These are phyloP conservation scores for Tranzscheliella williamsii DNA, from an alignment of 1,284 basidiomycete species.

Conservation along the genomic window DNA sequence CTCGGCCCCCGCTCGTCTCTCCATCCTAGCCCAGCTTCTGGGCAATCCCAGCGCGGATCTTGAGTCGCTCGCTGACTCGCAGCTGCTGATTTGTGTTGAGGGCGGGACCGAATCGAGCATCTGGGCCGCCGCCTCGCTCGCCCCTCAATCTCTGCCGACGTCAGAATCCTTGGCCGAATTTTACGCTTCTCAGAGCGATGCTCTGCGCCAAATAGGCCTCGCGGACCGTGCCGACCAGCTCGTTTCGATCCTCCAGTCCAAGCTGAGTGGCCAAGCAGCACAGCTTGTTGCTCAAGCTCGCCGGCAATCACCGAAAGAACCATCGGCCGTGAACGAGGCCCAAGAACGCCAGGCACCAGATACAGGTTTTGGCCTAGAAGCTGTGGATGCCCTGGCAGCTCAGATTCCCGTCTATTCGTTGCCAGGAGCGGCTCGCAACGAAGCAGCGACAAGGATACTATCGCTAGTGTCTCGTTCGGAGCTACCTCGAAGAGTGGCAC, in stretches of 20 bases:
- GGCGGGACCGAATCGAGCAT: constrained; percentile 6
- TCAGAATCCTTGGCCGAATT: neutral
- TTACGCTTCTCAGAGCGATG: neutral
- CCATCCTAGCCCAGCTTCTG: constrained; percentile 10
- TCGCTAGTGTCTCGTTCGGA: too few species aligned
- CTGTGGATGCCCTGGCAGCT: neutral
- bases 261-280: constrained; percentile 4
- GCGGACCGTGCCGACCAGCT: neutral
- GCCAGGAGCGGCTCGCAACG: neutral
- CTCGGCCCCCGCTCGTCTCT: neutral
- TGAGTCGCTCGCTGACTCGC: constrained; percentile 1
- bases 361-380: neutral
- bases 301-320: neutral
- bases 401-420: neutral
- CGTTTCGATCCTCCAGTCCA: neutral
- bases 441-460: neutral
- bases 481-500: too few species aligned
- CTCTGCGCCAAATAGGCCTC: neutral
- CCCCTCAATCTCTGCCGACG: neutral
- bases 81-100: constrained; percentile 17
- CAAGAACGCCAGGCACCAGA: neutral
- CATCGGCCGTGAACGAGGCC: neutral
- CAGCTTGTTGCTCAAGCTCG: constrained; percentile 1
- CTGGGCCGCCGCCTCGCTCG: constrained; percentile 1
- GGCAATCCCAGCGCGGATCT: neutral